phyloP scores from a whole-genome alignment of 225 moss, liverwort and hornwort species.

The Sphagnum contortum region DNA sequence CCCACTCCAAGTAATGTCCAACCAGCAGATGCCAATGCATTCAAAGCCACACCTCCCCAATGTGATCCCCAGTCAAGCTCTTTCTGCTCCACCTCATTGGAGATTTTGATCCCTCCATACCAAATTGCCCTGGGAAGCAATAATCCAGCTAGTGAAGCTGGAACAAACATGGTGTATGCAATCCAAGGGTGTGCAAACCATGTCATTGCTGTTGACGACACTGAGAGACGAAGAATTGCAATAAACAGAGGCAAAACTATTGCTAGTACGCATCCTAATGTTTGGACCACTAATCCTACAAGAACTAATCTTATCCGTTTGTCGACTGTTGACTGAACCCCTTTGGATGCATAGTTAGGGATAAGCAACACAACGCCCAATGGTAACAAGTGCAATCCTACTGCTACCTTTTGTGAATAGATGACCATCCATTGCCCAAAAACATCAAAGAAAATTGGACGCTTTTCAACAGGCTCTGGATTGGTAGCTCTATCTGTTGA shows the following conservation, averaged over 20 bases:
- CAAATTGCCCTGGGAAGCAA: conserved; percentile 60
- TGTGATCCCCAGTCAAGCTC: conserved; percentile 79
- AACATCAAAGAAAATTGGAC: conserved; percentile 87
- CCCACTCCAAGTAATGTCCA: conserved; percentile 33
- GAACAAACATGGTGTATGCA: conserved; percentile 74
- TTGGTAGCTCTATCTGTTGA: conserved; percentile 41
- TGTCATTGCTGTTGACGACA: conserved; percentile 71
- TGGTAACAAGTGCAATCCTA: conserved; percentile 63
- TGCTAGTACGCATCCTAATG: conserved; percentile 33
- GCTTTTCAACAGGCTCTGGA: conserved; percentile 40
- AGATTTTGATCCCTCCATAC: conserved; percentile 27
- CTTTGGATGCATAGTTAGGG: conserved; percentile 42
- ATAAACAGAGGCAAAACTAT: conserved; percentile 57
- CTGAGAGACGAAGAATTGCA: conserved; percentile 65
- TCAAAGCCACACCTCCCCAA: conserved; percentile 70
- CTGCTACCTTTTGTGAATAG: conserved; percentile 70
- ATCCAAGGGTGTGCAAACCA: conserved; percentile 98
- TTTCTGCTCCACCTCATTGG: conserved; percentile 55
- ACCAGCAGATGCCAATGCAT: conserved; percentile 45
- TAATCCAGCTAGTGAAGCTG: conserved; percentile 67
- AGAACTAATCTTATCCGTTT: conserved; percentile 50
- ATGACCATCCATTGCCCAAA: conserved; percentile 74
- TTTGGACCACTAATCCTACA: conserved; percentile 55
- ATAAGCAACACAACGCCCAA: conserved; percentile 51
- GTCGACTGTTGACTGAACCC: conserved; percentile 45